Base-by-base conservation (phyloP, 2,329 filamentous ascomycete genomes). In the Colletotrichum coccodes region DNA sequence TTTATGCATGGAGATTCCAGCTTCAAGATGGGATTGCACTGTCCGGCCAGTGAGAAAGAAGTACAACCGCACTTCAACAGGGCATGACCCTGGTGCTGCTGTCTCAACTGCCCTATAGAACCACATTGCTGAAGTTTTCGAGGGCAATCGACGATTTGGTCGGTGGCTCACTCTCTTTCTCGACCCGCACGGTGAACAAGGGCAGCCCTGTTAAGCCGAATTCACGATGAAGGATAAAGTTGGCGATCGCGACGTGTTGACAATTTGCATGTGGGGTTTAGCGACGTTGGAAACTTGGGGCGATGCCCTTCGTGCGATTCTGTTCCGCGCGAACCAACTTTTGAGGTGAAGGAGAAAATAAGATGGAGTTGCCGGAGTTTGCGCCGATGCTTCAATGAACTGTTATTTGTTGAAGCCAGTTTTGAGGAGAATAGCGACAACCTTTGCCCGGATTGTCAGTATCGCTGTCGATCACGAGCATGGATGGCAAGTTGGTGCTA, bases 21-120 rank as follows among this genome's bases (percentile, higher is more conserved):
- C 60, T 60, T 63, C 53, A 40, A 61, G 54, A 65, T 68, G 54
- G 54, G 47, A 60, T 65, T 54, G 61, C 65, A 60, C 54, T 65
- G 65, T 56, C 38, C 49, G 40, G 26, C 47, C 38, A 60, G 54
- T 56, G 66, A 66, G 66, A 61, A 61, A 66, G 66, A 61, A 61
- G 54, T 69, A 49, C 66, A 66, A 49, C 66, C 56, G 61, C 54
- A 49, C 18, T 6, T 5, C 9, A 58, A 49, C 61, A 69, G 66
- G 66, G 61, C 42, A 66, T 32, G 61, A 40, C 61, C 66, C 54
- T 68, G 65, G 28, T 14, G 16, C 18, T 47, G 14, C 26, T 68
- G 65, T 68, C 61, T 68, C 65, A 52, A 65, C 42, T 65, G 61
- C 65, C 40, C 47, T 65, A 65, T 32, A 60, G 66, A 63, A 63